Conservation (phyloP, 176 grass and related monocot species). For the Avena insularis region DNA sequence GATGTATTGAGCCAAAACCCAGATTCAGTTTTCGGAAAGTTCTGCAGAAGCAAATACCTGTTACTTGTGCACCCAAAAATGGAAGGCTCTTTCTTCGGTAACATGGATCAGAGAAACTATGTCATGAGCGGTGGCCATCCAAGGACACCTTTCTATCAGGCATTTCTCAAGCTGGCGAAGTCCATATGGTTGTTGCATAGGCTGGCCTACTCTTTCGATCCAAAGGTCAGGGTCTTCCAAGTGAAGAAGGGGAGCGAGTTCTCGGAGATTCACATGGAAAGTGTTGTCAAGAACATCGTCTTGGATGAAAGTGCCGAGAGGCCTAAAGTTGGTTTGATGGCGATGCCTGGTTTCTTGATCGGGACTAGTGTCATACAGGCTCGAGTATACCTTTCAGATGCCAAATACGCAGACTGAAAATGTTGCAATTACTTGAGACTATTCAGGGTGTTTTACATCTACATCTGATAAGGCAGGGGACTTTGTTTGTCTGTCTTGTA, state of each 20-base stretch:
- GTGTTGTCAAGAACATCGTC: conserved; percentile 76
- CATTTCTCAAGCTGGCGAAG: conserved; percentile 87
- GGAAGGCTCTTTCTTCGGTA: conserved; percentile 91
- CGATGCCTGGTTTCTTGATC: conserved; percentile 93
- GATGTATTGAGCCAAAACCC: conserved; percentile 94
- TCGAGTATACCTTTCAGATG: conserved; percentile 76
- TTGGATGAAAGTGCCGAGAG: conserved; percentile 53
- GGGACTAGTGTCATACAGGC: conserved; percentile 71
- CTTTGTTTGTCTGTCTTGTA: conserved; percentile 5
- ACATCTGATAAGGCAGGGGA: background rate
- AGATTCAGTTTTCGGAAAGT: conserved; percentile 84
- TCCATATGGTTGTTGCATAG: conserved; percentile 91
- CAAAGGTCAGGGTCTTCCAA: conserved; percentile 76
- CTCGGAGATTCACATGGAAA: conserved; percentile 89
- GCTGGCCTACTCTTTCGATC: conserved; percentile 75
- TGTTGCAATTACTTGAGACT: background rate
- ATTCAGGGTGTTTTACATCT: background rate
- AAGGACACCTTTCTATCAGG: conserved; percentile 90
- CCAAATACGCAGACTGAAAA: conserved; percentile 67
- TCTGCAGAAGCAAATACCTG: conserved; percentile 83
- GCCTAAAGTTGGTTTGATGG: conserved; percentile 87
- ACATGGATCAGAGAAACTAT: conserved; percentile 91
- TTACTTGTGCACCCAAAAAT: conserved; percentile 85
- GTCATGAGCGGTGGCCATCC: conserved; percentile 91
- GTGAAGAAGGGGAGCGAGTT: conserved; percentile 70